Evolutionary conservation across 345 rosid species (phyloP).

Genomic region (Noccaea bulbosa): DNA sequence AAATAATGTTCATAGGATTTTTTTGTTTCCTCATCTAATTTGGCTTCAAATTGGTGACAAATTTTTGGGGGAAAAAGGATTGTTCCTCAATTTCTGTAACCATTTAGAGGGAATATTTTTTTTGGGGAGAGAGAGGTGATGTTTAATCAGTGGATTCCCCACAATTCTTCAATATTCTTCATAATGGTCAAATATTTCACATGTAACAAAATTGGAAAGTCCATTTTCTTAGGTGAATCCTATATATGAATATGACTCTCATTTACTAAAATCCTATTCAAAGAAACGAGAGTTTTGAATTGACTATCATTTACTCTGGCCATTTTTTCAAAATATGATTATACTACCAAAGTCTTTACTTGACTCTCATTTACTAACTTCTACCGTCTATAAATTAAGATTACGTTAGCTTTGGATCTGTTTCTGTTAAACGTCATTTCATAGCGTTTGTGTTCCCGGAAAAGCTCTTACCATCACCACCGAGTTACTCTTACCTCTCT

Average conservation of each 20-base stretch:
- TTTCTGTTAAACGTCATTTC: background rate
- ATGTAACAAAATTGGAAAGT: conserved; percentile 15
- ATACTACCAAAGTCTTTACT: conserved; percentile 23
- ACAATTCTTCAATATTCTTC: too few species aligned
- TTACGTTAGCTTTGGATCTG: background rate
- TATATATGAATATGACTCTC: background rate
- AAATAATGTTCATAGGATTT: background rate
- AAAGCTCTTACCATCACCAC: conserved; percentile 1
- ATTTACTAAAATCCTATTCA: background rate
- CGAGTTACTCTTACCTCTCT: conserved; percentile 19
- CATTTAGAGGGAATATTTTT: too few species aligned
- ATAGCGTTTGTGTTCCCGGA: background rate
- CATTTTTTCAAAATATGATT: too few species aligned
- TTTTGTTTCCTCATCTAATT: background rate
- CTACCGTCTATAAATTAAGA: conserved; percentile 9
- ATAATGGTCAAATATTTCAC: background rate
- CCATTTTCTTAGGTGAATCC: background rate
- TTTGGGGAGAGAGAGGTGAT: too few species aligned
- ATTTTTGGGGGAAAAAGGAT: too few species aligned
- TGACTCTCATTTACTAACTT: too few species aligned
- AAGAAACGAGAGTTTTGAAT: background rate
- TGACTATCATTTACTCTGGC: background rate
- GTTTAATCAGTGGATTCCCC: too few species aligned
- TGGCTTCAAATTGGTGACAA: too few species aligned
- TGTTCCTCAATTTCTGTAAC: too few species aligned